Conservation (phyloP, 352 stramenopile genomes). For the Phytophthora sojae region DNA sequence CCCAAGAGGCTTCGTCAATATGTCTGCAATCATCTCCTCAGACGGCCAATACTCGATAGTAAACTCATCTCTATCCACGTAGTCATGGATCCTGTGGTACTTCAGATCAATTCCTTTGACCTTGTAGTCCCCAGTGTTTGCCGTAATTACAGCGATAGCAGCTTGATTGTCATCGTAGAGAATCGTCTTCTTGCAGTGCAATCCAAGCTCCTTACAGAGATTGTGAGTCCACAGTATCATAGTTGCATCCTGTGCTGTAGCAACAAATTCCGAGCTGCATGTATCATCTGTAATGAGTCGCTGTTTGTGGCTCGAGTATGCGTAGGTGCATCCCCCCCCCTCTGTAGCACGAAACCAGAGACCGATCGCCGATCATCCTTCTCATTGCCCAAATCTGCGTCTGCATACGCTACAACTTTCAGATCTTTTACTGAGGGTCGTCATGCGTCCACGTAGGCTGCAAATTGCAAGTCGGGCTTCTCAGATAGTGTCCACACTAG, state of each 20-base stretch:
- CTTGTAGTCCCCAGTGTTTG: slow-evolving; percentile 13
- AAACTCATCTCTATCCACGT: background rate
- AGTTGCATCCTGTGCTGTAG: background rate
- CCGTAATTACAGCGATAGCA: background rate
- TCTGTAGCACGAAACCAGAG: too few relatives aligned
- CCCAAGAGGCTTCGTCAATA: slow-evolving; percentile 6
- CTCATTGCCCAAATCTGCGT: too few relatives aligned
- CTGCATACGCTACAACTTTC: too few relatives aligned
- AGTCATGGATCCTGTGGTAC: background rate
- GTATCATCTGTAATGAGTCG: slow-evolving; percentile 1
- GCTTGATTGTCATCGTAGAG: slow-evolving; percentile 9
- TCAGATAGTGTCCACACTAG: too few relatives aligned
- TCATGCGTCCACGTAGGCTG: too few relatives aligned
- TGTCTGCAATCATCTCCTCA: slow-evolving; percentile 15
- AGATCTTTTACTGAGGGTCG: too few relatives aligned
- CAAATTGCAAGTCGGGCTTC: too few relatives aligned
- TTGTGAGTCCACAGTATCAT: slow-evolving; percentile 11
- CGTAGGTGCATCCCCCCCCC: too few relatives aligned
- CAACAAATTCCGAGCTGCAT: slow-evolving; percentile 7
- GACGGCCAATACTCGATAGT: slow-evolving; percentile 7
- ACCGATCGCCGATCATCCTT: too few relatives aligned
- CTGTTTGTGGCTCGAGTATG: too few relatives aligned
- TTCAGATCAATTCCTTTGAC: background rate
- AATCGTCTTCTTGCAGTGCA: background rate
- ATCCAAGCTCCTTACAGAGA: slow-evolving; percentile 1